Evolutionary conservation across 1,284 basidiomycete species (phyloP), one percentile per base, ranked within the genome.

Genomic region (Rugosomyces carneus): DNA sequence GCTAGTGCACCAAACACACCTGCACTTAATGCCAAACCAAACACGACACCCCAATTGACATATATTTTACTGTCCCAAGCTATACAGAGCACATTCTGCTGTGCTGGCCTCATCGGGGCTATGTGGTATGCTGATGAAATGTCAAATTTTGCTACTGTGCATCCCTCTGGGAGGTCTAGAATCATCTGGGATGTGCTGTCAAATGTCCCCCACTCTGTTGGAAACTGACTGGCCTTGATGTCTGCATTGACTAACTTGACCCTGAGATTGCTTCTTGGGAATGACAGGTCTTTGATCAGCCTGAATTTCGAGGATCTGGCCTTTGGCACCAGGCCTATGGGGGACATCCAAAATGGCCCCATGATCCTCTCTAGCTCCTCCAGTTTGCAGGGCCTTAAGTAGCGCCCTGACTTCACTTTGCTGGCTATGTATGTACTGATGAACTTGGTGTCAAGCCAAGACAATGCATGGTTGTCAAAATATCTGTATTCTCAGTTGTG

Each of bases 101-200:
- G 65, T 3, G 35, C 36, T 0, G 66, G 69, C 0, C 21, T 31
- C 0, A 70, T 57, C 0, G 69, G 70, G 0, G 60, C 65, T 8
- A 62, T 47, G 0, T 63, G 55, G 51, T 69, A 71, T 0, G 69
- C 69, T 0, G 64, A 51, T 0, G 59, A 55, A 21, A 73, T 63
- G 47, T 72, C 62, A 52, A 70, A 65, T 0, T 65, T 64, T 0
- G 67, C 63, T 7, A 63, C 67, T 13, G 45, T 5, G 21, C 38
- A 39, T 2, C 38, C 21, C 24, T 18, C 19, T 6, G 38, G 20
- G 4, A 62, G 46, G 0, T 43, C 44, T 0, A 64, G 48, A 3
- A 69, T 51, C 0, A 66, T 39, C 0, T 40, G 23, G 0, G 51
- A 37, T 21, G 52, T 52, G 0, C 41, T 34, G 1, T 53, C 40